A percentile compares a stretch with the other conserved stretches of the same genome.
Conservation (phyloP, 2,329 filamentous ascomycete genomes). For the Exserohilum turcica region DNA sequence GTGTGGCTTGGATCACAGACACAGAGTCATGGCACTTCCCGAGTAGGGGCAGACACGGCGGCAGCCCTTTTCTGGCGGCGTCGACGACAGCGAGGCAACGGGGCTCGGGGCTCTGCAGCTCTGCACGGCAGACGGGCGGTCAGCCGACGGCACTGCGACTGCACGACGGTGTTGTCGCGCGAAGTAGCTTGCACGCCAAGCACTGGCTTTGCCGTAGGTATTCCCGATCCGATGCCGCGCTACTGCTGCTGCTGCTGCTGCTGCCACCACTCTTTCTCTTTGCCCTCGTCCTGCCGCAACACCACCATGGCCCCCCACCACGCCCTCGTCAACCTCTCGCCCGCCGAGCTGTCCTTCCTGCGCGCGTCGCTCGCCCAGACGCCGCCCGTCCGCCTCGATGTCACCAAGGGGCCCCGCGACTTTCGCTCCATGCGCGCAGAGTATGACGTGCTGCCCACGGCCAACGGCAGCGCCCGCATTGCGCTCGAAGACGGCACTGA, state of each 20-base stretch:
- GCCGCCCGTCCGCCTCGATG: constrained; percentile 86
- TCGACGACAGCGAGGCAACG: background rate
- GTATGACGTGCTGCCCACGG: constrained; percentile 83
- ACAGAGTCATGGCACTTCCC: constrained; percentile 6
- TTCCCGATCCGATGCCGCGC: no score
- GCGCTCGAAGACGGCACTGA: constrained; percentile 96
- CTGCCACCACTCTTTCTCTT: no score
- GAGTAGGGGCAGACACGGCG: background rate
- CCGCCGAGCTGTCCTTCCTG: constrained; percentile 94
- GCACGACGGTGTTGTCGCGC: constrained; percentile 34
- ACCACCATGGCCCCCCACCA: constrained; percentile 42
- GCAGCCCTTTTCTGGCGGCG: background rate
- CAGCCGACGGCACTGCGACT: constrained; percentile 29
- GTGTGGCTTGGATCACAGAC: constrained; percentile 16
- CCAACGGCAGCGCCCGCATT: constrained; percentile 90
- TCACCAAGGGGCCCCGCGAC: constrained; percentile 65
- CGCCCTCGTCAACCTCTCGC: constrained; percentile 77
- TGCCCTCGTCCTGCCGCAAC: constrained; percentile 9
- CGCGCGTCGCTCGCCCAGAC: constrained; percentile 80
- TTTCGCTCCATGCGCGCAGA: constrained; percentile 92
- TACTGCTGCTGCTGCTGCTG: no score
- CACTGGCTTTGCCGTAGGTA: no score
- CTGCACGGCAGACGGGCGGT: constrained; percentile 18
- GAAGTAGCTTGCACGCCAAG: constrained; percentile 21
- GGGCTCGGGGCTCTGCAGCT: no score